Conservation (phyloP, 2,329 filamentous ascomycete genomes). For the Sordariomycetes sp. region DNA sequence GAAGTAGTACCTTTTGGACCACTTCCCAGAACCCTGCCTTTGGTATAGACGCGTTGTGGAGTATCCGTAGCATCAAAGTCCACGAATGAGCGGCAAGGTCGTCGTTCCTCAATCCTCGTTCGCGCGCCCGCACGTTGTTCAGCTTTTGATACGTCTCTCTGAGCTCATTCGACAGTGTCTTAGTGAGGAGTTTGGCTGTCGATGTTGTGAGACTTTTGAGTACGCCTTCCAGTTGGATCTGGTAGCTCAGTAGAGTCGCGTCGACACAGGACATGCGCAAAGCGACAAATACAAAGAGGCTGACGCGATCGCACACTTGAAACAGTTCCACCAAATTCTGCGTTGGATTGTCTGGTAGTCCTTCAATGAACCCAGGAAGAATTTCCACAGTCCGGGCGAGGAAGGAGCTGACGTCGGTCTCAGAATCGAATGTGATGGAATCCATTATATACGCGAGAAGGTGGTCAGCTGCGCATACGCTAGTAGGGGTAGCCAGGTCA, state of each 20-base stretch:
- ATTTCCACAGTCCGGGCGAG: constrained; percentile 32
- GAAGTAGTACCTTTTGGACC: constrained; percentile 31
- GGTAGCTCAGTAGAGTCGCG: constrained; percentile 18
- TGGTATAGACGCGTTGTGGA: constrained; percentile 40
- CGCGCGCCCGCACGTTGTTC: constrained; percentile 31
- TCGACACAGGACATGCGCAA: constrained; percentile 32
- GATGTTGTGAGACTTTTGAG: constrained; percentile 29
- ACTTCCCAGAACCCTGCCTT: constrained; percentile 54
- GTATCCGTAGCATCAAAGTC: constrained; percentile 46
- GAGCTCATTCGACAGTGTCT: constrained; percentile 31
- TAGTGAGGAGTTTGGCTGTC: constrained; percentile 23
- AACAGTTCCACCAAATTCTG: too few species aligned
- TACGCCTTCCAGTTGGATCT: constrained; percentile 37
- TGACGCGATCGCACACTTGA: too few species aligned
- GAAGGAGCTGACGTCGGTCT: constrained; percentile 28
- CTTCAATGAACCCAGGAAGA: too few species aligned
- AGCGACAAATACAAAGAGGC: too few species aligned
- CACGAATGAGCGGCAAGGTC: constrained; percentile 41
- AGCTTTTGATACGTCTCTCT: constrained; percentile 37
- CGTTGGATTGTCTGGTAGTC: too few species aligned
- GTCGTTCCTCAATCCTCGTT: constrained; percentile 42
- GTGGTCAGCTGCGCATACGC: constrained; percentile 28
- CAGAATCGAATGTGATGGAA: constrained; percentile 27
- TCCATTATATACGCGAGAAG: constrained; percentile 37
- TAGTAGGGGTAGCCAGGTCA: constrained; percentile 2